A percentile compares a stretch with the other conserved stretches of the same genome.
phyloP scores from a whole-genome alignment of 1,284 basidiomycete species.

The Microbotryum lychnidis-dioicae region DNA sequence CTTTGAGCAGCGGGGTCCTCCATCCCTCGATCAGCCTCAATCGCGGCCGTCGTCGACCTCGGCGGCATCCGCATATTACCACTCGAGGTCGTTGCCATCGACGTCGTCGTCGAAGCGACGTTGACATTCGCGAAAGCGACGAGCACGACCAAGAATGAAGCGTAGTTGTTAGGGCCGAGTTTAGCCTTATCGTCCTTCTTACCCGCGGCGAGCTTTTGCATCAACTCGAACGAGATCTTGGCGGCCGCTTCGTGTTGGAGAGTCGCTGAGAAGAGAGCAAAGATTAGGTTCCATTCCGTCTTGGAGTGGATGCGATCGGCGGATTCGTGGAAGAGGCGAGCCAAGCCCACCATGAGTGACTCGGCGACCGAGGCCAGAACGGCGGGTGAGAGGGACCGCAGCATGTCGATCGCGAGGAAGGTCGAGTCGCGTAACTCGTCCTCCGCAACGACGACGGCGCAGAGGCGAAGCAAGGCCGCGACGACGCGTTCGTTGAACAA shows the following conservation, averaged over 20 bases:
- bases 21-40: constrained; percentile 12
- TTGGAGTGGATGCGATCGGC: constrained; percentile 69
- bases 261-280: constrained; percentile 79
- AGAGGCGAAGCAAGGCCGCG: constrained; percentile 74
- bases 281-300: constrained; percentile 92
- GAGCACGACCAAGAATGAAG: constrained; percentile 67
- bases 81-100: constrained; percentile 42
- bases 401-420: constrained; percentile 82
- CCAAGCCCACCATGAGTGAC: constrained; percentile 78
- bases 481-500: constrained; percentile 92
- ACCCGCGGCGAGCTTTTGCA: constrained; percentile 56
- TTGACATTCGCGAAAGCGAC: constrained; percentile 75
- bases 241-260: constrained; percentile 81
- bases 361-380: constrained; percentile 80
- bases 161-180: constrained; percentile 51
- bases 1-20: constrained; percentile 63
- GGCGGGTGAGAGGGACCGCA: constrained; percentile 66
- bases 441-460: constrained; percentile 69
- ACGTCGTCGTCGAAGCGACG: no score
- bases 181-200: constrained; percentile 50
- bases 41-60: constrained; percentile 7
- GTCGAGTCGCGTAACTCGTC: constrained; percentile 77
- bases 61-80: neutral
- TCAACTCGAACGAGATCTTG: constrained; percentile 68
- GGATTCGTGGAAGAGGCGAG: constrained; percentile 66